phyloP scores from a whole-genome alignment of 2,329 filamentous ascomycete genomes.

The Endothia cerciana region DNA sequence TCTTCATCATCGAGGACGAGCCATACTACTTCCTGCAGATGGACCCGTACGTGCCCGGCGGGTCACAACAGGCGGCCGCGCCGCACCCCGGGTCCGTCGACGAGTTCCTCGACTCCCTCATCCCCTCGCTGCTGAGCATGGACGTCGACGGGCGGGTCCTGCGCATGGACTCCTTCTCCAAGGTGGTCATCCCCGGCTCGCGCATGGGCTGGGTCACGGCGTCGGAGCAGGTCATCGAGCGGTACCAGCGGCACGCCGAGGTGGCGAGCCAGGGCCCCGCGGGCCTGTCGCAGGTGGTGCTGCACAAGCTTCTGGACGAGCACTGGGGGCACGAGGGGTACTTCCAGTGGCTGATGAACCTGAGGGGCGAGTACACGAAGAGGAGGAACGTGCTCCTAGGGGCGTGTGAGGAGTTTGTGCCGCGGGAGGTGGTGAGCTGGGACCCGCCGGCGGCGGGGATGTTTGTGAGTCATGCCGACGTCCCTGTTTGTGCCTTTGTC shows the following conservation, averaged over 20 bases:
- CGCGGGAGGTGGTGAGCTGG: slow-evolving; percentile 77
- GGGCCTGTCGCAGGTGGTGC: slow-evolving; percentile 79
- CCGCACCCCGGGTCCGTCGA: slow-evolving; percentile 65
- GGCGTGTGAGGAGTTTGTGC: slow-evolving; percentile 80
- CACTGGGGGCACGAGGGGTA: slow-evolving; percentile 93
- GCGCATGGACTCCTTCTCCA: slow-evolving; percentile 91
- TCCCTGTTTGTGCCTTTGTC: neutral
- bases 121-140: slow-evolving; percentile 77
- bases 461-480: slow-evolving; percentile 76
- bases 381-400: slow-evolving; percentile 76
- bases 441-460: slow-evolving; percentile 82
- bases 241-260: slow-evolving; percentile 82
- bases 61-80: slow-evolving; percentile 42
- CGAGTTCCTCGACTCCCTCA: slow-evolving; percentile 73
- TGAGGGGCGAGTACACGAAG: slow-evolving; percentile 79
- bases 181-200: slow-evolving; percentile 82
- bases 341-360: slow-evolving; percentile 82
- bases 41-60: slow-evolving; percentile 67
- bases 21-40: slow-evolving; percentile 95
- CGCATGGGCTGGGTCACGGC: slow-evolving; percentile 89
- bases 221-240: slow-evolving; percentile 80
- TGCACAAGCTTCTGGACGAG: slow-evolving; percentile 91
- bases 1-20: slow-evolving; percentile 89
- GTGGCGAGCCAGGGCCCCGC: slow-evolving; percentile 82
- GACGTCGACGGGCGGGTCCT: slow-evolving; percentile 87